These are phyloP conservation scores for Apiospora rasikravindrae DNA, from an alignment of 2,329 filamentous ascomycete species.

Conservation along the genomic window DNA sequence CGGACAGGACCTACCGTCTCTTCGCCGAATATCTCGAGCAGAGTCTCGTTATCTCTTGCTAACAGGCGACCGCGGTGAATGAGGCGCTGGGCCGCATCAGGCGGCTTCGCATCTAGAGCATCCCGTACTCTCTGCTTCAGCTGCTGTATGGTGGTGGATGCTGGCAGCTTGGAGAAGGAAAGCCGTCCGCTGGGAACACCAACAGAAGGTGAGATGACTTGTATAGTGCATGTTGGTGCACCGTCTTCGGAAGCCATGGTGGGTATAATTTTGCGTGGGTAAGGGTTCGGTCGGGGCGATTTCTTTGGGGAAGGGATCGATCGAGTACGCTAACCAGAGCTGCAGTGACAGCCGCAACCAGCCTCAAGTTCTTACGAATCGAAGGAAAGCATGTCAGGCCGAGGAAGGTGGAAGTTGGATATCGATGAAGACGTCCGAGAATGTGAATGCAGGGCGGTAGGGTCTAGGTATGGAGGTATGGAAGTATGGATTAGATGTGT, in stretches of 20 bases:
- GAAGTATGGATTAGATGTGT: not conserved
- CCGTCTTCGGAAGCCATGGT: conserved; percentile 25
- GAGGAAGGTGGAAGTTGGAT: not conserved
- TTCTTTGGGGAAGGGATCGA: not conserved
- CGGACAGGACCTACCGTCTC: conserved; percentile 51
- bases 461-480: not conserved
- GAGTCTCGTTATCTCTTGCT: conserved; percentile 57
- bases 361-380: conserved; percentile 1
- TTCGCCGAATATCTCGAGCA: conserved; percentile 62
- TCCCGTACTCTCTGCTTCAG: conserved; percentile 65
- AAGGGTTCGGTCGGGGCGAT: not conserved
- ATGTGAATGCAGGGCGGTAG: not conserved
- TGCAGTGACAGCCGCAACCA: conserved; percentile 7
- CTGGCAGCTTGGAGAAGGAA: conserved; percentile 53
- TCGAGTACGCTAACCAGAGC: not conserved
- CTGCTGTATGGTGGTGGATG: conserved; percentile 58
- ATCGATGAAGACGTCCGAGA: not conserved
- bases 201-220: conserved; percentile 64
- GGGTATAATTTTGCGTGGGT: not conserved
- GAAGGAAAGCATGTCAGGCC: conserved; percentile 13
- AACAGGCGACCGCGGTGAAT: conserved; percentile 66
- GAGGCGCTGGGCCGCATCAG: conserved; percentile 61
- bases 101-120: conserved; percentile 52
- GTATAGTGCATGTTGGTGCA: conserved; percentile 55
- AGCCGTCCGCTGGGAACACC: conserved; percentile 55